phyloP scores from a whole-genome alignment of 257 asterid species.

The Solanum appendiculatum region DNA sequence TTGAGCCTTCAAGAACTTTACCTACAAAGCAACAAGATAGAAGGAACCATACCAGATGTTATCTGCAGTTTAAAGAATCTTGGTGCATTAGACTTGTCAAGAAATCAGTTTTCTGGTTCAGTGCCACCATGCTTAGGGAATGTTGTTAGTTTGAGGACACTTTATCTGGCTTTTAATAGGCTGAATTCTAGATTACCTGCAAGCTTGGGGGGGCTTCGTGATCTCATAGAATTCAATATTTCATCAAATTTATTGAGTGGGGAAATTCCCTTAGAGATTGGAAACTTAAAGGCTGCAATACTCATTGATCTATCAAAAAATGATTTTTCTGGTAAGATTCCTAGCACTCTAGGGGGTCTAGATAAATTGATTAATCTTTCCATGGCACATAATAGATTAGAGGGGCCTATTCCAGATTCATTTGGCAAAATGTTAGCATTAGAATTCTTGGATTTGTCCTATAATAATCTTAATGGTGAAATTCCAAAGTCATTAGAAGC shows the following conservation, averaged over 20 bases:
- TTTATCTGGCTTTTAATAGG: not conserved
- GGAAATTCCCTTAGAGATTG: fast-evolving
- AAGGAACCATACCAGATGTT: not conserved
- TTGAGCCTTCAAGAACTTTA: not conserved
- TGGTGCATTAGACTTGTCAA: not conserved
- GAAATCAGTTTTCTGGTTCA: not conserved
- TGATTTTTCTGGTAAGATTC: not conserved
- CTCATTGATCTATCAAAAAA: too few relatives aligned
- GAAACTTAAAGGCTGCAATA: not conserved
- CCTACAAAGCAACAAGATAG: not conserved
- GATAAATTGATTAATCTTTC: not conserved
- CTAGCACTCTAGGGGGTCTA: not conserved
- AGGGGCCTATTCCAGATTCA: not conserved
- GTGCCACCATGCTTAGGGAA: not conserved
- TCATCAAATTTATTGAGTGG: not conserved
- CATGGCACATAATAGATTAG: not conserved
- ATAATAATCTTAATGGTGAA: not conserved
- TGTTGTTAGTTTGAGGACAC: not conserved
- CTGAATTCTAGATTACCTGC: not conserved
- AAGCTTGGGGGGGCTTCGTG: not conserved
- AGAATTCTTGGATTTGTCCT: not conserved
- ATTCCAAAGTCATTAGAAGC: not conserved
- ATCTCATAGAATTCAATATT: not conserved
- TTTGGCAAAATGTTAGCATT: not conserved
- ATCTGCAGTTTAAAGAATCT: not conserved